Evolutionary conservation across 768 basidiomycete species (phyloP).

Genomic region (Termitomyces sp.): DNA sequence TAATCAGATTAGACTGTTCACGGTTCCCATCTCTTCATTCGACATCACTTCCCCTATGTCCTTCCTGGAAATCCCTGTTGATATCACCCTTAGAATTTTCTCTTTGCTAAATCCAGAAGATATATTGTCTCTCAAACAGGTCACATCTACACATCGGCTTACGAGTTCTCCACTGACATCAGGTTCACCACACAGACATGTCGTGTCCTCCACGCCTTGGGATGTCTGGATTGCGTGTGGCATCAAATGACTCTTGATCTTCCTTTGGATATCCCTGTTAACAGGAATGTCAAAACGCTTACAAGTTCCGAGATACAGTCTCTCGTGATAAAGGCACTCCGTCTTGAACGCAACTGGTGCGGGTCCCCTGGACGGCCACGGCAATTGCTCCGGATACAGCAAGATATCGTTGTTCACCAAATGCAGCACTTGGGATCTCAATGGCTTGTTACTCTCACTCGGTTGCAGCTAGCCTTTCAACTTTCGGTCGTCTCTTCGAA

Average conservation of each 20-base stretch:
- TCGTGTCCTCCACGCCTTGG: constrained; percentile 55
- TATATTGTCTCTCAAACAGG: constrained; percentile 48
- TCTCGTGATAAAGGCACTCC: constrained; percentile 39
- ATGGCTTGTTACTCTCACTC: constrained; percentile 45
- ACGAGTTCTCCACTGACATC: background rate
- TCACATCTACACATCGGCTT: constrained; percentile 12
- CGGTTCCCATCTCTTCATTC: background rate
- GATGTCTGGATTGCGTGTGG: constrained; percentile 52
- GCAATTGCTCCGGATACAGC: constrained; percentile 32
- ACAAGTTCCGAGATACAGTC: constrained; percentile 37
- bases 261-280: constrained; percentile 40
- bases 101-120: constrained; percentile 32
- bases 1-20: constrained; percentile 15
- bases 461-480: constrained; percentile 24
- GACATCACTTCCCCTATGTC: constrained; percentile 15
- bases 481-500: constrained; percentile 43
- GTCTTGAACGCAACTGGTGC: constrained; percentile 50
- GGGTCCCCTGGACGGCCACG: constrained; percentile 30
- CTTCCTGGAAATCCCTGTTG: constrained; percentile 35
- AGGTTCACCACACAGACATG: constrained; percentile 50
- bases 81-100: constrained; percentile 39
- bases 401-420: constrained; percentile 36
- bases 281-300: constrained; percentile 28
- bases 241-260: constrained; percentile 45
- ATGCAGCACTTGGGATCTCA: constrained; percentile 46